Evolutionary conservation across 345 rosid genomes (phyloP).

Genomic region (Eutrema heterophyllum): DNA sequence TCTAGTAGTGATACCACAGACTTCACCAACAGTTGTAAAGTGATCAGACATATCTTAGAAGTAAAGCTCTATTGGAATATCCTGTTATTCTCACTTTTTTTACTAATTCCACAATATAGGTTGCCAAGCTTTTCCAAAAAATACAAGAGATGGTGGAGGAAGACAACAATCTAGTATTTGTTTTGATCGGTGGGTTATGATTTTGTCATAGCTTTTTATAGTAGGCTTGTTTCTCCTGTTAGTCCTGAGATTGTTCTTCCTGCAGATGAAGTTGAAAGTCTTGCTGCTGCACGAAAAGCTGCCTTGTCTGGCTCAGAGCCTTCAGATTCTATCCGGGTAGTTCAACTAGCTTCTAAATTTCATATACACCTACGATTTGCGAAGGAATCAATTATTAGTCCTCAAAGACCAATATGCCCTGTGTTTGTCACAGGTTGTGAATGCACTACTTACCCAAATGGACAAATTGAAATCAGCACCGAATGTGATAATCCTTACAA

Average conservation of each 20-base stretch:
- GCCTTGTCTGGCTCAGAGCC: conserved; percentile 99
- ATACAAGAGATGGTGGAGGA: conserved; percentile 99
- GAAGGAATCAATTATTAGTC: background rate
- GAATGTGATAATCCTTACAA: conserved; percentile 84
- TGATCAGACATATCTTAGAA: background rate
- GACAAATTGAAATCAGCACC: conserved; percentile 92
- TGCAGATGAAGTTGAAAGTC: conserved; percentile 99
- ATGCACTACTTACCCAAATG: conserved; percentile 96
- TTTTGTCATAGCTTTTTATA: background rate
- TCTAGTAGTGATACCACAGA: background rate
- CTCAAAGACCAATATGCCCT: background rate
- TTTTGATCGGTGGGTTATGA: conserved; percentile 85
- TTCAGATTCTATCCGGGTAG: conserved; percentile 95
- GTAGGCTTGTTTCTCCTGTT: conserved; percentile 23
- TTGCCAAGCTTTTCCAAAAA: conserved; percentile 94
- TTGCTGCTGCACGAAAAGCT: conserved; percentile 95
- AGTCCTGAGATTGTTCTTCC: conserved; percentile 26
- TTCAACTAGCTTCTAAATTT: background rate
- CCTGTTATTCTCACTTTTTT: background rate
- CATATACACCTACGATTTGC: background rate
- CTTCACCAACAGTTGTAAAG: conserved; percentile 3
- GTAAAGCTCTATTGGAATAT: background rate
- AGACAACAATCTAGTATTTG: conserved; percentile 95
- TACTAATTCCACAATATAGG: conserved; percentile 41
- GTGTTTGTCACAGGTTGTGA: conserved; percentile 68